Base-by-base conservation (phyloP, 805 yeast species). In the Yamadazyma ubonensis region DNA sequence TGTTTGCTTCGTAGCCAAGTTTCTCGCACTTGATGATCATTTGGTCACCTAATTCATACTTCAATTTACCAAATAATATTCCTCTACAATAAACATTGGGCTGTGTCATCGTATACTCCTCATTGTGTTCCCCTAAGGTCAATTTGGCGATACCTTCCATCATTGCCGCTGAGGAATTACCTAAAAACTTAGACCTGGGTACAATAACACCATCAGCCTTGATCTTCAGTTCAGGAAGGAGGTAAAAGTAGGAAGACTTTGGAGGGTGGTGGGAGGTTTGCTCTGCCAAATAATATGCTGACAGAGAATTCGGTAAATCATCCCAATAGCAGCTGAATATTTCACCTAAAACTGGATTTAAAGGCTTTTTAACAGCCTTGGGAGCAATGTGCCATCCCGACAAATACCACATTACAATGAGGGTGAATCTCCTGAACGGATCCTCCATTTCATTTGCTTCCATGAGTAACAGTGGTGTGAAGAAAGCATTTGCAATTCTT, bases 221-320 rank as follows among this genome's bases (percentile, higher is more conserved):
- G 43, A 93, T 86, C 50, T 78, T 78, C 43, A 77, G 76, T 42
- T 79, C 84, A 0, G 99, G 99, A 26, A 86, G 76, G 63, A 83
- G 70, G 59, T 87, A 93, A 57, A 89, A 93, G 62, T 91, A 93
- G 0, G 96, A 83, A 0, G 96, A 87, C 58, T 93, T 85, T 10
- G 99, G 99, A n/a, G 99, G 98, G 59, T 93, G 99, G 56, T 93
- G 99, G 22, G 96, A 86, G 0, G 97, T 90, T 61, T 93, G 99
- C 61, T 93, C 99, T 1, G 97, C 73, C 15, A 91, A 63, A 59
- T 91, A 93, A 58, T 76, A 91, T 0, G 96, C 96, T 37, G 75
- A 75, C 4, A 73, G 58, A 21, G 74, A 78, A 21, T 71, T 76
- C 36, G 84, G 78, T 8, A 90, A 80, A 33, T 88, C 65, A 53